These are phyloP conservation scores for Naematelia encephala DNA, from an alignment of 768 basidiomycete genomes.

Conservation along the genomic window DNA sequence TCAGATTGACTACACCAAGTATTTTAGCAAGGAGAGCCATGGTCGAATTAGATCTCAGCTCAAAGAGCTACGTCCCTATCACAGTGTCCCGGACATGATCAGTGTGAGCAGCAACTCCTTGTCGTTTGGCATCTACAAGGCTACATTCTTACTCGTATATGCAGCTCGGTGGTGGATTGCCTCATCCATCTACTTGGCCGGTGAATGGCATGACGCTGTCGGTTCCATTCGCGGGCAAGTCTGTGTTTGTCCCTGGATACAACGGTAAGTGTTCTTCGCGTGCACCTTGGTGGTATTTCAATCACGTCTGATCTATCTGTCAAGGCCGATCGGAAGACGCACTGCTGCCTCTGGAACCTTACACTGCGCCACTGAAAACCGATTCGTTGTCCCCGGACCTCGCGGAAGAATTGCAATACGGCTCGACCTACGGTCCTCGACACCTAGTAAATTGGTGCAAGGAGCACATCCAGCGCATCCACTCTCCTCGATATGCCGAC, in stretches of 20 bases:
- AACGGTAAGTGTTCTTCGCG: slow-evolving; percentile 26
- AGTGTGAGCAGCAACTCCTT: slow-evolving; percentile 20
- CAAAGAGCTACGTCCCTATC: slow-evolving; percentile 30
- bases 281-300: neutral
- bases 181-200: slow-evolving; percentile 42
- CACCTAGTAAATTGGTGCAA: slow-evolving; percentile 31
- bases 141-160: neutral
- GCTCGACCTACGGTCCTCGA: slow-evolving; percentile 25
- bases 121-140: neutral
- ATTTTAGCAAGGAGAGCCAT: slow-evolving; percentile 21
- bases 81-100: slow-evolving; percentile 32
- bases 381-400: slow-evolving; percentile 31
- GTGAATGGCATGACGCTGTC: slow-evolving; percentile 42
- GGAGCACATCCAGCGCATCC: slow-evolving; percentile 32
- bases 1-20: slow-evolving; percentile 27
- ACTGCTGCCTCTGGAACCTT: slow-evolving; percentile 29
- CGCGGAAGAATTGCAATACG: slow-evolving; percentile 31
- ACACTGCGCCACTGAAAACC: slow-evolving; percentile 22
- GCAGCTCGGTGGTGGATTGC: slow-evolving; percentile 38
- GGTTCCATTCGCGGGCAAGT: slow-evolving; percentile 34
- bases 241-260: slow-evolving; percentile 37
- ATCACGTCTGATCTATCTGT: neutral
- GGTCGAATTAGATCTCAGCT: slow-evolving; percentile 23
- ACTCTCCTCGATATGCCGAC: slow-evolving; percentile 57
- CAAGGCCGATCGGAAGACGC: slow-evolving; percentile 12